These are phyloP conservation scores for Botrytis squamosa DNA, from an alignment of 2,329 filamentous ascomycete species.

Conservation along the genomic window DNA sequence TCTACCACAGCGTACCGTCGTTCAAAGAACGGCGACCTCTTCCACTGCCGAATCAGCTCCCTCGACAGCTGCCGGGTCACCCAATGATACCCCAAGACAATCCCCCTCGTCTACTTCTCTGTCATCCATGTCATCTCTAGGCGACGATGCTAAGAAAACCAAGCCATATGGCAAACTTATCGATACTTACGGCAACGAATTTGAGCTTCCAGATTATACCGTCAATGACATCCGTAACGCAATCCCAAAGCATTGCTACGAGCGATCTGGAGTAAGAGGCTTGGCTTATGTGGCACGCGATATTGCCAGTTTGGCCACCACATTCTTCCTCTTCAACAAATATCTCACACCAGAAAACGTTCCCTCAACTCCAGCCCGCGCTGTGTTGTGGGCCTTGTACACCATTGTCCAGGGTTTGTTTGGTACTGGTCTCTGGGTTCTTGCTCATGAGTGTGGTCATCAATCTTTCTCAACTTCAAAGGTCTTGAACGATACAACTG, in stretches of 20 bases:
- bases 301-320: slow-evolving; percentile 65
- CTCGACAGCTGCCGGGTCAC: slow-evolving; percentile 57
- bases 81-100: slow-evolving; percentile 57
- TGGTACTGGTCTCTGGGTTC: slow-evolving; percentile 90
- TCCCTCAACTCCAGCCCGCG: slow-evolving; percentile 65
- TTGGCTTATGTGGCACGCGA: slow-evolving; percentile 85
- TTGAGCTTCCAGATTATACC: slow-evolving; percentile 90
- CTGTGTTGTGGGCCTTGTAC: slow-evolving; percentile 61
- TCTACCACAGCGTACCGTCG: slow-evolving; percentile 27
- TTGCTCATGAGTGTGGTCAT: slow-evolving; percentile 97
- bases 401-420: slow-evolving; percentile 85
- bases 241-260: slow-evolving; percentile 95
- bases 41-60: slow-evolving; percentile 42
- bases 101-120: slow-evolving; percentile 86
- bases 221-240: slow-evolving; percentile 97
- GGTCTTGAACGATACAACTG: slow-evolving; percentile 84
- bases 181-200: slow-evolving; percentile 93
- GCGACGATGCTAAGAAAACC: slow-evolving; percentile 46
- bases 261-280: slow-evolving; percentile 75
- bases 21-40: slow-evolving; percentile 35
- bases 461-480: slow-evolving; percentile 94
- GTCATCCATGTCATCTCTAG: slow-evolving; percentile 75
- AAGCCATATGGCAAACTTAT: slow-evolving; percentile 63
- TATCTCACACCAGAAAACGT: slow-evolving; percentile 84
- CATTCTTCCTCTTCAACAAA: slow-evolving; percentile 86